Percentiles rank a stretch among this genome's conserved stretches.
Evolutionary conservation across 805 yeast species (phyloP).

Genomic region (Metschnikowia lunata): DNA sequence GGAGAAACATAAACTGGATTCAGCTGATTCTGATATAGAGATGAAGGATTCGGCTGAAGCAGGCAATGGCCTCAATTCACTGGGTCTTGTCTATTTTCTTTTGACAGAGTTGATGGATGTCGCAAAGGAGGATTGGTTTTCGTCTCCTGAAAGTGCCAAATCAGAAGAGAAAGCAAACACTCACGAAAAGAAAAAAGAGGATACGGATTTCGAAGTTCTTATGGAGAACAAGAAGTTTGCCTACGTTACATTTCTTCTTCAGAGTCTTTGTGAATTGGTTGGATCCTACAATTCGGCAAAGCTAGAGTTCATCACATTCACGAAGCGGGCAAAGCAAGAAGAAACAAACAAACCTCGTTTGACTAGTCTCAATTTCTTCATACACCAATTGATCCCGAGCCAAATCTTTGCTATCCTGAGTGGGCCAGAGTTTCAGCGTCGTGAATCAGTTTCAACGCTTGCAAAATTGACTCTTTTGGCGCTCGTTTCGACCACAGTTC

Average conservation of each 20-base stretch:
- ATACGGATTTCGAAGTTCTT: conserved; percentile 12
- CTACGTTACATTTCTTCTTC: conserved; percentile 65
- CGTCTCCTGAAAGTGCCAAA: conserved; percentile 10
- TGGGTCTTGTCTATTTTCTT: conserved; percentile 62
- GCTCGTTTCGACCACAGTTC: conserved; percentile 54
- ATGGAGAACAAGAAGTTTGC: conserved; percentile 55
- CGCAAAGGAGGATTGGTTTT: conserved; percentile 35
- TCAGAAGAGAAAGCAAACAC: conserved; percentile 1
- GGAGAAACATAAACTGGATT: conserved; percentile 1
- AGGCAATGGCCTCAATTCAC: conserved; percentile 15
- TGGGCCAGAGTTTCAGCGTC: conserved; percentile 46
- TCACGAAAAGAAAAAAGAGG: conserved; percentile 7
- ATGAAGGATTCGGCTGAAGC: conserved; percentile 23
- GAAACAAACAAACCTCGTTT: conserved; percentile 62
- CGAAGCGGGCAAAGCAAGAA: conserved; percentile 45
- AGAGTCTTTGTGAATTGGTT: conserved; percentile 63
- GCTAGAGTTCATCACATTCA: conserved; percentile 73
- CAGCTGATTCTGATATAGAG: conserved; percentile 20
- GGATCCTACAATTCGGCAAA: conserved; percentile 78
- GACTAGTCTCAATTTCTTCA: conserved; percentile 69
- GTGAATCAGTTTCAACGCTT: conserved; percentile 51
- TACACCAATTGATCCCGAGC: conserved; percentile 68
- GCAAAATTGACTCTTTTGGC: conserved; percentile 60
- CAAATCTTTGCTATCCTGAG: conserved; percentile 35
- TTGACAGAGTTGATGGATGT: conserved; percentile 59